Evolutionary conservation across 2,329 filamentous ascomycete genomes (phyloP), one percentile per base, ranked within the genome.

Genomic region (Venturia oleaginea): DNA sequence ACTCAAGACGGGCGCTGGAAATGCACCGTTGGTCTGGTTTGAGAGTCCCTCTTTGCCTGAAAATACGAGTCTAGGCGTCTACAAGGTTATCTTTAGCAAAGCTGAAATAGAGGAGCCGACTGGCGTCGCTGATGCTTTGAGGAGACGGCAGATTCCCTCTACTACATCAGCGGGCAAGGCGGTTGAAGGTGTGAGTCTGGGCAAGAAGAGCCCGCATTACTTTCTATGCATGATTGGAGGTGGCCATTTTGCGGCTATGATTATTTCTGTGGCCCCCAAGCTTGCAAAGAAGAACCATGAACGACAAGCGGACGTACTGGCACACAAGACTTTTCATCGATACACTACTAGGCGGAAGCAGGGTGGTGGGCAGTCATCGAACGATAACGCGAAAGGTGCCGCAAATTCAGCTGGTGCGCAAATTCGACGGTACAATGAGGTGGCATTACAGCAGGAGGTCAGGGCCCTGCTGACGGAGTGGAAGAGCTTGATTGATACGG

Each of bases 161-260:
- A 84, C 80, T 63, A 43, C 63, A 15, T 22, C 37, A 24, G 17
- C 7, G 24, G 59, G 32, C 6, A 51, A 34, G 17, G 38, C 42
- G 11, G 46, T 57, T n/a, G 34, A 51, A 42, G 46, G 34, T n/a
- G 34, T 42, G n/a, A 62, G 37, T 19, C 19, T 40, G 7, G 34
- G 76, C 27, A 75, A 83, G 66, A 85, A 88, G 72, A 84, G 86
- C 30, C 91, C 92, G 2, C 92, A 97, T 73, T 86, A 96, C 61
- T 97, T 99, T 73, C 83, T 99, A 59, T 97, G 92, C 76, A 99
- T 99, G 94, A 96, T 99, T 61, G 94, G 94, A 30, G 94, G 94
- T 66, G 94, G 94, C 0, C 94, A 99, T 74, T 99, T 99, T 72
- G 94, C 94, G 0, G 94, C 90, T 61, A 97, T 97, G 92, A 82